A percentile compares a stretch with the other conserved stretches of the same genome.
Conservation (phyloP, 108 stramenopile genomes). For the Cylindrotheca closterium region DNA sequence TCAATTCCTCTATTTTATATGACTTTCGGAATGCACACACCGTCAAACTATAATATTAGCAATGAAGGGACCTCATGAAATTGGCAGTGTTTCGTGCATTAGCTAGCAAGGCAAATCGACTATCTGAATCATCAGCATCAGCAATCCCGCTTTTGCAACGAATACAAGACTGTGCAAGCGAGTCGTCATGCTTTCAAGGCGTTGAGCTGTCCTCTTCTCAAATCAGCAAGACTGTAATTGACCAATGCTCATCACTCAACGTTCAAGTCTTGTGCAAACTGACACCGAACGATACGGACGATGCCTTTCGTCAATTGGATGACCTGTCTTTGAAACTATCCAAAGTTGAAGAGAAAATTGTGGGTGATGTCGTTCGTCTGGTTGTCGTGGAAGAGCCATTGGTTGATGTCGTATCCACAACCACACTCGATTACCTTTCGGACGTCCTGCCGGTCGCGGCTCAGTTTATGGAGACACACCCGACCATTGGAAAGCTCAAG, state of each 20-base stretch:
- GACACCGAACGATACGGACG: neutral
- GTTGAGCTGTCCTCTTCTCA: neutral
- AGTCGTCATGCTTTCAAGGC: neutral
- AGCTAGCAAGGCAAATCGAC: too few species aligned
- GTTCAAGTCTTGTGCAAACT: neutral
- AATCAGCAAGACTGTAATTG: neutral
- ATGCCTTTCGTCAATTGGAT: neutral
- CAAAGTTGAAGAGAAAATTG: neutral
- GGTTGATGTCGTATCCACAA: neutral
- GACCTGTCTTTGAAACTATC: neutral
- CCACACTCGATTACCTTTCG: neutral
- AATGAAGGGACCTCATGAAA: too few species aligned
- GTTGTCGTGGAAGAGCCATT: neutral
- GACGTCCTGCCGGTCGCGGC: slow-evolving; percentile 1
- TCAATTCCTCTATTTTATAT: too few species aligned
- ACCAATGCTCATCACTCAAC: neutral
- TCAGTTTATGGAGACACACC: slow-evolving; percentile 4
- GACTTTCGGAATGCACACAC: too few species aligned
- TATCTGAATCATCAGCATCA: too few species aligned
- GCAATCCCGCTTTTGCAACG: too few species aligned
- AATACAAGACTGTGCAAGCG: too few species aligned
- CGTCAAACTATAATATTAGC: too few species aligned
- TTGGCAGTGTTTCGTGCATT: too few species aligned
- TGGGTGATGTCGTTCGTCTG: neutral
- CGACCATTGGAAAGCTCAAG: neutral